Conservation (phyloP, 257 asterid species). For the Avicennia marina region DNA sequence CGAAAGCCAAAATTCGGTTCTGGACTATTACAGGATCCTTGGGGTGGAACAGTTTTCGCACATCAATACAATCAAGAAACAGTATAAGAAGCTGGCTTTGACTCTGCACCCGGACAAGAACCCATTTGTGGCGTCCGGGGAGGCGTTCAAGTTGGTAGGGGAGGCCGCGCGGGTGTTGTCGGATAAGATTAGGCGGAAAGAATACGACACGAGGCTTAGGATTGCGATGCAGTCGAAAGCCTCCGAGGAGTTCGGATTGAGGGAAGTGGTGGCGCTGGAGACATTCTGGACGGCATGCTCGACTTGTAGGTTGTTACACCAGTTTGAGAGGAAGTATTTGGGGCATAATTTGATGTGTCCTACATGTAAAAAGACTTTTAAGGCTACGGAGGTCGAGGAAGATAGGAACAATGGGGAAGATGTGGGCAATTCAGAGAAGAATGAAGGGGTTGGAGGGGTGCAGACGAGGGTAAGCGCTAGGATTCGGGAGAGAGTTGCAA, state of each 20-base stretch:
- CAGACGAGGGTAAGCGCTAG: slow-evolving; percentile 56
- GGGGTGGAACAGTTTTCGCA: slow-evolving; percentile 68
- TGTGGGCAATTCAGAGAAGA: slow-evolving; percentile 18
- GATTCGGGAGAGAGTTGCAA: slow-evolving; percentile 42
- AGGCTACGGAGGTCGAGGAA: slow-evolving; percentile 57
- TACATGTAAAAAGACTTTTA: slow-evolving; percentile 59
- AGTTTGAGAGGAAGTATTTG: slow-evolving; percentile 66
- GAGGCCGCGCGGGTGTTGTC: slow-evolving; percentile 74
- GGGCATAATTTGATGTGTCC: slow-evolving; percentile 77
- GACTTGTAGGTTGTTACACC: slow-evolving; percentile 53
- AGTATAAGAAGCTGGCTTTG: slow-evolving; percentile 76
- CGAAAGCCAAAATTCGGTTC: slow-evolving; percentile 19
- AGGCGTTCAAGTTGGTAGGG: slow-evolving; percentile 78
- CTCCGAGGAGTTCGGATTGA: slow-evolving; percentile 25
- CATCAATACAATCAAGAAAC: slow-evolving; percentile 54
- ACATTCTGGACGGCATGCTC: slow-evolving; percentile 66
- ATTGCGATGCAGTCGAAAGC: slow-evolving; percentile 61
- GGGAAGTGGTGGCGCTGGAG: slow-evolving; percentile 23
- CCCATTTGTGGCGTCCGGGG: slow-evolving; percentile 54
- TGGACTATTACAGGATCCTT: slow-evolving; percentile 62
- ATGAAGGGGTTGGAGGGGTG: slow-evolving; percentile 18
- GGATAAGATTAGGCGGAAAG: slow-evolving; percentile 69
- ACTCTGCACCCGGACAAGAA: slow-evolving; percentile 78
- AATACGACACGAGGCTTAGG: slow-evolving; percentile 66
- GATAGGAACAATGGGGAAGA: slow-evolving; percentile 13